These are phyloP conservation scores for Blastocrithidia nonstop DNA, from an alignment of 208 protist genomes.

Conservation along the genomic window DNA sequence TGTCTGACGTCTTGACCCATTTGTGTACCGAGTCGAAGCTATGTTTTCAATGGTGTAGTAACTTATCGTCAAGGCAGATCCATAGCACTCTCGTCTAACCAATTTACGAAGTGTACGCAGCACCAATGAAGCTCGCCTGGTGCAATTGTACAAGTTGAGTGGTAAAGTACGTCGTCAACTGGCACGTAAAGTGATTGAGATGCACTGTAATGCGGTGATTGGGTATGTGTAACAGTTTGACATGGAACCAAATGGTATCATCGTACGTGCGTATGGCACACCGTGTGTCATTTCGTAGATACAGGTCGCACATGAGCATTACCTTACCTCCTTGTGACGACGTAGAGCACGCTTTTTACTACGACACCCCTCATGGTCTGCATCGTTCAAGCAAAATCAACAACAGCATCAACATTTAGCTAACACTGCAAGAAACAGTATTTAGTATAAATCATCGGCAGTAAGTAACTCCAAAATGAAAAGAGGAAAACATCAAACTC, in stretches of 20 bases:
- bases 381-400: no score
- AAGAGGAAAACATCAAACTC: no score
- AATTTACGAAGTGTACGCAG: constrained; percentile 65
- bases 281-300: constrained; percentile 69
- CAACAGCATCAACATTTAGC: no score
- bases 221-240: constrained; percentile 84
- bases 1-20: constrained; percentile 67
- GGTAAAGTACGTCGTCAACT: constrained; percentile 83
- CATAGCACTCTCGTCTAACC: constrained; percentile 75
- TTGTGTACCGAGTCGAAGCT: constrained; percentile 72
- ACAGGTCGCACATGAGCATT: constrained; percentile 32
- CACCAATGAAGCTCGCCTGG: constrained; percentile 68
- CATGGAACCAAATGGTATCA: constrained; percentile 79
- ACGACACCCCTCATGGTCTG: no score
- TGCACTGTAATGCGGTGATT: constrained; percentile 80
- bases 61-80: constrained; percentile 82
- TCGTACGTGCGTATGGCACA: constrained; percentile 84
- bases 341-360: no score
- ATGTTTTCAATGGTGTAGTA: constrained; percentile 80
- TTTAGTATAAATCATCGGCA: no score
- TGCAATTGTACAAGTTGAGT: constrained; percentile 82
- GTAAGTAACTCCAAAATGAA: no score
- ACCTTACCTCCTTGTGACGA: no score
- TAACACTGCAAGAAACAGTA: no score
- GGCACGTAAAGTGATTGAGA: constrained; percentile 76